A percentile compares a stretch with the other conserved stretches of the same genome.
These are phyloP conservation scores for Collybiopsis confluens DNA, from an alignment of 768 basidiomycete genomes.

Conservation along the genomic window DNA sequence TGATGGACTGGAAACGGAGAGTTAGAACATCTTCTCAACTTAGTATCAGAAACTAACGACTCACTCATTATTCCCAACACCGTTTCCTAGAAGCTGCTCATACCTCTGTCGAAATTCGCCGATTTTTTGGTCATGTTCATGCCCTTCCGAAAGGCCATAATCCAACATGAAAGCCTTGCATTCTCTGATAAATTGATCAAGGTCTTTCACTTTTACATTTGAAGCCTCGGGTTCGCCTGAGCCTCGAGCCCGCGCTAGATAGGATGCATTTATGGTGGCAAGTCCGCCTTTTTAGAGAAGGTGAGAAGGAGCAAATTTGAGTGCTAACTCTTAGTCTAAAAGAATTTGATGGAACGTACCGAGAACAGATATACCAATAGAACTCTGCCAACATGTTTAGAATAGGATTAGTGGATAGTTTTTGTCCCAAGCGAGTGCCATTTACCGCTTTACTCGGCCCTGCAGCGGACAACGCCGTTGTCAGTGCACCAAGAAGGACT, in stretches of 20 bases:
- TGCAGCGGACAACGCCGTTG: neutral
- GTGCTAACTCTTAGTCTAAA: no score
- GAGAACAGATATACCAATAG: neutral
- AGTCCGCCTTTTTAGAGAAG: slow-evolving; percentile 43
- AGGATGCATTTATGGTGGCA: slow-evolving; percentile 65
- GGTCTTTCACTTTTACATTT: slow-evolving; percentile 47
- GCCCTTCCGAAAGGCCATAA: slow-evolving; percentile 36
- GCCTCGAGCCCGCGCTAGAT: slow-evolving; percentile 65
- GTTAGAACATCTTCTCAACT: no score
- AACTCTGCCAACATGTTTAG: neutral
- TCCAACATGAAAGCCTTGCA: slow-evolving; percentile 55
- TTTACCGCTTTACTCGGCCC: neutral
- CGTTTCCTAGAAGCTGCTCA: slow-evolving; percentile 45
- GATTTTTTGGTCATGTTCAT: slow-evolving; percentile 33
- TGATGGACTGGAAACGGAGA: no score
- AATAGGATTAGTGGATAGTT: neutral
- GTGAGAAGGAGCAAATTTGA: neutral
- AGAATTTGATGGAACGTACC: neutral
- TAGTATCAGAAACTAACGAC: slow-evolving; percentile 3
- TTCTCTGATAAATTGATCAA: slow-evolving; percentile 67
- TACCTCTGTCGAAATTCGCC: slow-evolving; percentile 32
- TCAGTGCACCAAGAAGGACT: neutral
- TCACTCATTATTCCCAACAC: slow-evolving; percentile 21
- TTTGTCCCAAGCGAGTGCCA: neutral
- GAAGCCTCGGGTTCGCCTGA: slow-evolving; percentile 71